These are phyloP conservation scores for Cerrena zonata DNA, from an alignment of 1,284 basidiomycete genomes.

Conservation along the genomic window DNA sequence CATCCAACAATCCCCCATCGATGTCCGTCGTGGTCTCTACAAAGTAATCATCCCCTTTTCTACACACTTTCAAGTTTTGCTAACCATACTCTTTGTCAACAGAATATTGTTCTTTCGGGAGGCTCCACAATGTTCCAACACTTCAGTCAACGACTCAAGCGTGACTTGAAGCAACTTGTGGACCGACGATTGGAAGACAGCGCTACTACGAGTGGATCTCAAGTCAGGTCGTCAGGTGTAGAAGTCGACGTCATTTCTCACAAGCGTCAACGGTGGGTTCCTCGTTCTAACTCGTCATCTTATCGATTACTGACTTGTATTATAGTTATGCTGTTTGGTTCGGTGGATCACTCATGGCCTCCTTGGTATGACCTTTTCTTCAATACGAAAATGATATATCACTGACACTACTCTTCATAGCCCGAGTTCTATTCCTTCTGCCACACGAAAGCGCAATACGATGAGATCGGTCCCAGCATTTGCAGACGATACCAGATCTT, in stretches of 20 bases:
- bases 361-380: constrained; percentile 58
- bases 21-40: constrained; percentile 89
- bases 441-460: constrained; percentile 95
- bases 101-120: constrained; percentile 92
- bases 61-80: neutral
- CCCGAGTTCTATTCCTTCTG: constrained; percentile 98
- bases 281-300: neutral
- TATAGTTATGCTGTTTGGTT: constrained; percentile 93
- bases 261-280: constrained; percentile 82
- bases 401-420: constrained; percentile 34
- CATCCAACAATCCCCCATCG: constrained; percentile 93
- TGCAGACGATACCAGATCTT: constrained; percentile 93
- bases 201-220: constrained; percentile 70
- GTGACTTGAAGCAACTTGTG: constrained; percentile 91
- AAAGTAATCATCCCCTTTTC: constrained; percentile 51
- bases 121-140: constrained; percentile 98
- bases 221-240: constrained; percentile 84
- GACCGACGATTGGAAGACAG: constrained; percentile 83
- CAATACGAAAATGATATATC: constrained; percentile 6
- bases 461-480: constrained; percentile 94
- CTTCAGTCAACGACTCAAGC: constrained; percentile 92
- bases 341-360: constrained; percentile 90
- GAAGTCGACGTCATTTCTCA: constrained; percentile 98
- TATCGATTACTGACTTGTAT: constrained; percentile 9
- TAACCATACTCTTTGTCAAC: neutral